A percentile compares a stretch with the other conserved stretches of the same genome.
These are phyloP conservation scores for Fraxinus ornus DNA, from an alignment of 305 asterid species.

Conservation along the genomic window DNA sequence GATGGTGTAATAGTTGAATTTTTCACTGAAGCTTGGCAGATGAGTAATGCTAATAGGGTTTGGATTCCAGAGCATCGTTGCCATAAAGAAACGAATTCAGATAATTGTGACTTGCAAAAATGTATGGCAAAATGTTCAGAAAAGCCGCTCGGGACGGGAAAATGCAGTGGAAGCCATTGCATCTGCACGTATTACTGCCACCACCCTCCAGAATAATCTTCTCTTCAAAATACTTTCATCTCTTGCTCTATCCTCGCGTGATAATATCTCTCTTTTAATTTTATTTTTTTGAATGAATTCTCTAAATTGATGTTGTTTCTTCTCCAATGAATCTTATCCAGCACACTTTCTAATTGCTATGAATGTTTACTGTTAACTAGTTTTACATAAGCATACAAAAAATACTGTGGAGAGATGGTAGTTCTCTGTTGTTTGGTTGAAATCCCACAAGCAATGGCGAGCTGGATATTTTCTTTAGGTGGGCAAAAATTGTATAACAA, in stretches of 20 bases:
- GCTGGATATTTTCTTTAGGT: too few relatives aligned
- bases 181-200: conserved; percentile 15
- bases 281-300: background rate
- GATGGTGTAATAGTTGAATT: background rate
- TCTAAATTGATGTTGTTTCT: background rate
- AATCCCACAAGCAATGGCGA: background rate
- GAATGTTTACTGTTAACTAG: background rate
- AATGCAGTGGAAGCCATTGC: conserved; percentile 13
- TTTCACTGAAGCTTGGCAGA: background rate
- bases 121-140: conserved; percentile 9
- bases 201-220: conserved; percentile 11
- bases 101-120: background rate
- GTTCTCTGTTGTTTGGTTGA: background rate
- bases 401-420: background rate
- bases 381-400: background rate
- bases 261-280: background rate
- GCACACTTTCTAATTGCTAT: background rate
- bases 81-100: background rate
- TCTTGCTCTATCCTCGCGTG: background rate
- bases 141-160: conserved; percentile 6
- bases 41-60: background rate
- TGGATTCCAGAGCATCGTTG: conserved; percentile 21
- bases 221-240: background rate
- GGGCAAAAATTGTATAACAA: too few relatives aligned
- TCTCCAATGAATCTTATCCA: background rate